These are phyloP conservation scores for Eutypella sp. DNA, from an alignment of 2,329 filamentous ascomycete genomes.

Conservation along the genomic window DNA sequence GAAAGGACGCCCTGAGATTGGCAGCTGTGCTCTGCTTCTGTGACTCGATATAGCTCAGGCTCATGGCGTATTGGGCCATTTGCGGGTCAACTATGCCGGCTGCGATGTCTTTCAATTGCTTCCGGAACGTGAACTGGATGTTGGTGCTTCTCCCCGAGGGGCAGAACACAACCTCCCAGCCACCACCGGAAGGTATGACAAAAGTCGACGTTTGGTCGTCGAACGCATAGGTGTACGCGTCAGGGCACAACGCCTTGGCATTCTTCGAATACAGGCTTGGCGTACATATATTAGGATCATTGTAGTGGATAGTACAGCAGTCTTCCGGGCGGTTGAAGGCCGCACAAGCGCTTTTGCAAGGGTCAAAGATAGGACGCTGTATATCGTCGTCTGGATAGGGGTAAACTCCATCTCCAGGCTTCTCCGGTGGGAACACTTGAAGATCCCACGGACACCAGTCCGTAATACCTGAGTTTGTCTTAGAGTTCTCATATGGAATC, in stretches of 20 bases:
- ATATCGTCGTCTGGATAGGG: constrained; percentile 76
- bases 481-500: constrained; percentile 59
- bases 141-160: constrained; percentile 57
- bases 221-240: constrained; percentile 76
- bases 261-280: constrained; percentile 63
- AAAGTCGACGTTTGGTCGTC: constrained; percentile 56
- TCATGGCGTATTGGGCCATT: constrained; percentile 27
- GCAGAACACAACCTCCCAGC: constrained; percentile 76
- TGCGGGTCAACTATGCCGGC: constrained; percentile 32
- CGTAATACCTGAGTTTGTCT: constrained; percentile 52
- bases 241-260: constrained; percentile 73
- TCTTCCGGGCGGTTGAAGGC: constrained; percentile 62
- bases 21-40: constrained; percentile 9
- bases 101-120: constrained; percentile 44
- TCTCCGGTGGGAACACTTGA: constrained; percentile 61
- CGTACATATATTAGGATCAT: constrained; percentile 56
- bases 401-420: constrained; percentile 71
- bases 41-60: constrained; percentile 31
- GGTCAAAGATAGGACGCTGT: constrained; percentile 65
- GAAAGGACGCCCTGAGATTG: not conserved
- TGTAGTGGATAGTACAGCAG: constrained; percentile 70
- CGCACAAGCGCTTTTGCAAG: constrained; percentile 72
- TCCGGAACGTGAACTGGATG: constrained; percentile 48
- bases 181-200: constrained; percentile 61
- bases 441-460: constrained; percentile 80